Conservation (phyloP, 2,329 filamentous ascomycete species). For the Apiospora marii region DNA sequence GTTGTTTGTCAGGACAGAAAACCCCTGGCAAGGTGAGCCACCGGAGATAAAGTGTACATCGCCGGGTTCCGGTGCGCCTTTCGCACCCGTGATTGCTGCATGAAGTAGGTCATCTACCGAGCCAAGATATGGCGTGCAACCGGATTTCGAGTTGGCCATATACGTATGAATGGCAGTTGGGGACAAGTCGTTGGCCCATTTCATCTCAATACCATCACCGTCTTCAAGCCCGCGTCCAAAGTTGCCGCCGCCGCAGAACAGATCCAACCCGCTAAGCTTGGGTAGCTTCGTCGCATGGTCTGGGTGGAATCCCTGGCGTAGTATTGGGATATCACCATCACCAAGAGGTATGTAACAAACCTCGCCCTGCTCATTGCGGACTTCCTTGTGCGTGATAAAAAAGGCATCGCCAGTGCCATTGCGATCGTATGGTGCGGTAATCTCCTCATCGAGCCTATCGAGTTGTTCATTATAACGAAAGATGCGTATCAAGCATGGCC, state of each 20-base stretch:
- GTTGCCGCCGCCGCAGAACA: constrained; percentile 82
- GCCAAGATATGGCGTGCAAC: constrained; percentile 67
- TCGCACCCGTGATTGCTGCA: constrained; percentile 59
- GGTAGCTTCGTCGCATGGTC: constrained; percentile 30
- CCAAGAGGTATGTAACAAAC: constrained; percentile 46
- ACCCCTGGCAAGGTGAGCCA: constrained; percentile 81
- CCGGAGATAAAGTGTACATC: constrained; percentile 74
- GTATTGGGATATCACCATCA: constrained; percentile 35
- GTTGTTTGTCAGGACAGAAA: constrained; percentile 69
- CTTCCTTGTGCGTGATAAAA: constrained; percentile 60
- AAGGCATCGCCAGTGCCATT: constrained; percentile 73
- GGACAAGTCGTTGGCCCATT: constrained; percentile 73
- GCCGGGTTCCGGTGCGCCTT: constrained; percentile 63
- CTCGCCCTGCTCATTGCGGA: constrained; percentile 34
- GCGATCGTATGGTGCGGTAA: constrained; percentile 71
- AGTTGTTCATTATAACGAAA: constrained; percentile 45
- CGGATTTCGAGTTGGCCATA: constrained; percentile 65
- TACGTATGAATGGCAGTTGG: constrained; percentile 74
- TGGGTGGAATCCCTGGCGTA: constrained; percentile 66
- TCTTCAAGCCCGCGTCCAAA: constrained; percentile 81
- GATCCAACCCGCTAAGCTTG: constrained; percentile 68
- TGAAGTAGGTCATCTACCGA: constrained; percentile 75
- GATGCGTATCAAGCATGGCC: constrained; percentile 67
- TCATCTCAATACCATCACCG: constrained; percentile 68
- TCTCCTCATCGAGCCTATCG: constrained; percentile 41